These are phyloP conservation scores for Microdochium nivale DNA, from an alignment of 2,329 filamentous ascomycete species.

Conservation along the genomic window DNA sequence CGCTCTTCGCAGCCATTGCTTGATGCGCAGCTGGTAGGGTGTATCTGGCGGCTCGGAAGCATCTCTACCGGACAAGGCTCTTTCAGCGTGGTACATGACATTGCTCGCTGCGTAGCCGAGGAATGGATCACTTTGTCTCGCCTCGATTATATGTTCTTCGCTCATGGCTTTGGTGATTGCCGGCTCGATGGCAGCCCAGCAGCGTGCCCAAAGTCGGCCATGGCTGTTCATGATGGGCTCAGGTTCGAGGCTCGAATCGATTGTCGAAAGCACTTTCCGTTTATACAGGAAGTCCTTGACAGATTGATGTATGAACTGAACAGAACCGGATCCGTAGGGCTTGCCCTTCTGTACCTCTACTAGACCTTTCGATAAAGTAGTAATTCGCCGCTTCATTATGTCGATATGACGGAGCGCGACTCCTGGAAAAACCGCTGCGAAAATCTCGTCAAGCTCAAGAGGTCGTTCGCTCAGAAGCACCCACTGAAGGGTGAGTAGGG, in stretches of 20 bases:
- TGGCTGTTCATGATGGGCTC: slow-evolving; percentile 4
- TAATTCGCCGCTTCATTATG: slow-evolving; percentile 4
- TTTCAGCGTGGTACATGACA: slow-evolving; percentile 5
- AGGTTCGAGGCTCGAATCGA: slow-evolving; percentile 2
- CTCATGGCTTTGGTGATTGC: neutral
- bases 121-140: slow-evolving; percentile 2
- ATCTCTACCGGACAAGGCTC: neutral
- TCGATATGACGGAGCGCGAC: neutral
- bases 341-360: slow-evolving; percentile 3
- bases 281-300: slow-evolving; percentile 8
- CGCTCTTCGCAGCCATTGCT: too few relatives aligned
- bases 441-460: slow-evolving; percentile 4
- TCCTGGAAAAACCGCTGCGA: slow-evolving; percentile 3
- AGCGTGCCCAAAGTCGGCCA: slow-evolving; percentile 3
- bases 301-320: slow-evolving; percentile 10
- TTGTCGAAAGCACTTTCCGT: slow-evolving; percentile 5
- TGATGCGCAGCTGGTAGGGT: neutral
- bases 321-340: neutral
- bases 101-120: slow-evolving; percentile 3
- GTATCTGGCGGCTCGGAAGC: too few relatives aligned
- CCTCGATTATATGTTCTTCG: too few relatives aligned
- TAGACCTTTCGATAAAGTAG: slow-evolving; percentile 5
- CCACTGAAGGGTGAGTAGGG: slow-evolving; percentile 8
- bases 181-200: slow-evolving; percentile 5
- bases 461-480: slow-evolving; percentile 4